Base-by-base conservation (phyloP, 306 rosid genomes). In the Quercus robur region DNA sequence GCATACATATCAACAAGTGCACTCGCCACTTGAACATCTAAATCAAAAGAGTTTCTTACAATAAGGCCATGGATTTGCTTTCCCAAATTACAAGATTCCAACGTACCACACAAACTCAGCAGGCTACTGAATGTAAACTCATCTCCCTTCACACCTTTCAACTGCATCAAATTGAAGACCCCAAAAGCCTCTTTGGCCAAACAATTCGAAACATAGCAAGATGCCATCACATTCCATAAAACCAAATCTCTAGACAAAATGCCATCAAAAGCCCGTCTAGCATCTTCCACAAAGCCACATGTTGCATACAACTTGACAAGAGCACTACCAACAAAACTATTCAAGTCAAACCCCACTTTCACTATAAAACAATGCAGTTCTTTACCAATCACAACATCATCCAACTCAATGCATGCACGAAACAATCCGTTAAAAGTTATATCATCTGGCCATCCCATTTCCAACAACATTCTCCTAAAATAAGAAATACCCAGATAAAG, bases 221-320 rank as follows among this genome's bases (percentile, higher is more conserved):
- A 70, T 77, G 91, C 80, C 90, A 89, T 92, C 86, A 90, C 97
- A 83, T 94, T 94, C 97, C 97, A 90, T 83, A 88, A 56, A 73
- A 92, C 90, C 87, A 86, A 72, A 85, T 94, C 97, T 81, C 61
- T 88, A 59, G 30, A 70, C 23, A 46, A 55, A 35, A 77, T 82
- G 74, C 26, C 68, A 70, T 56, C 81, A 67, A 94, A 94, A 64
- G 82, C 92, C 64, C 66, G 56, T 78, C 87, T 86, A 41, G 97
- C 93, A 62, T 81, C 87, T 78, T 83, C 87, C 77, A 84, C 81
- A 7, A 87, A 67, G 41, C 93, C 93, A 83, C 80, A 78, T 84
- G 87, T 91, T 25, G 89, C 85, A 80, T 92, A 90, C 21, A 83
- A 87, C 72, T 87, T 90, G 54, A 94, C 81, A 6, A 92, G 75